These are phyloP conservation scores for Alloascoidea africana DNA, from an alignment of 805 yeast genomes.

Conservation along the genomic window DNA sequence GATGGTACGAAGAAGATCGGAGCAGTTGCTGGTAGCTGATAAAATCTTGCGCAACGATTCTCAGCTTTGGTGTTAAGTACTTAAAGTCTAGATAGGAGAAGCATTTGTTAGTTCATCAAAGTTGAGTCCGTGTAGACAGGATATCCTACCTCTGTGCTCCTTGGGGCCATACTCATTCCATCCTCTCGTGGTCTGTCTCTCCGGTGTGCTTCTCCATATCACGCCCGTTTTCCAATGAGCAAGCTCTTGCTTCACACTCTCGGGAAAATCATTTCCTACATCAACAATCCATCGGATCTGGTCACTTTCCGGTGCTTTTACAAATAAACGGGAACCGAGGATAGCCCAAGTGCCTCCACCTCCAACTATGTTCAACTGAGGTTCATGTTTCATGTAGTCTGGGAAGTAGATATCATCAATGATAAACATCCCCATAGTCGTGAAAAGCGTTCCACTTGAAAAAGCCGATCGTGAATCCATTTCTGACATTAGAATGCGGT, in stretches of 20 bases:
- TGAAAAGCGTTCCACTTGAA: constrained; percentile 31
- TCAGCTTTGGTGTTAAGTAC: constrained; percentile 44
- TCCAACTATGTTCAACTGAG: constrained; percentile 47
- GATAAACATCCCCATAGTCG: constrained; percentile 80
- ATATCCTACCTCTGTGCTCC: constrained; percentile 31
- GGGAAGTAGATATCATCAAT: constrained; percentile 70
- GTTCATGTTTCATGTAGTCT: constrained; percentile 15
- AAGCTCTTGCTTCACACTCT: constrained; percentile 25
- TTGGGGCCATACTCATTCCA: constrained; percentile 57
- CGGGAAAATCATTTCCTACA: constrained; percentile 67
- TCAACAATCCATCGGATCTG: constrained; percentile 61
- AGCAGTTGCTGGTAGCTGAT: constrained; percentile 21
- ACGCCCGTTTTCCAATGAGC: constrained; percentile 48
- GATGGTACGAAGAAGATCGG: constrained; percentile 37
- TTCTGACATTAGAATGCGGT: too few relatives aligned
- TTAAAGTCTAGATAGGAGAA: constrained; percentile 24
- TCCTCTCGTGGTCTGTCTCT: constrained; percentile 64
- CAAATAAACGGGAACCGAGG: constrained; percentile 50
- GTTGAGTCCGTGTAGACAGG: constrained; percentile 11
- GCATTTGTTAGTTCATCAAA: constrained; percentile 1
- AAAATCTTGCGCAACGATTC: constrained; percentile 45
- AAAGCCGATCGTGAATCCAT: too few relatives aligned
- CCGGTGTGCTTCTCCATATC: constrained; percentile 31
- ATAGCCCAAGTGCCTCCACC: constrained; percentile 85
- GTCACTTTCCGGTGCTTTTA: constrained; percentile 23